Conservation (phyloP, 2,329 filamentous ascomycete species). For the Sclerotinia trifoliorum region DNA sequence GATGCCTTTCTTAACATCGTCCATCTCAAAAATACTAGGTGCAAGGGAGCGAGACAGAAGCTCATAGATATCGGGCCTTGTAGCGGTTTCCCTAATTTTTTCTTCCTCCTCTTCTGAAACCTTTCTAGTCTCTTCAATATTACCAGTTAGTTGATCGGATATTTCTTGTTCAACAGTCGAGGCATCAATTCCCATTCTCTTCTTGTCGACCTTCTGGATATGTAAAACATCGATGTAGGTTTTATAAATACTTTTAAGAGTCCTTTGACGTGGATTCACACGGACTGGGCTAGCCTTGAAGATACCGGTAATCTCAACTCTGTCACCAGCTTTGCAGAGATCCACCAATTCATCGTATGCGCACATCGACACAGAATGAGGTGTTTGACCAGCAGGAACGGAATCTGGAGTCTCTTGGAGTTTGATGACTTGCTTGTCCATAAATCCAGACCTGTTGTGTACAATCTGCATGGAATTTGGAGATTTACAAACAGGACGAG, state of each 20-base stretch:
- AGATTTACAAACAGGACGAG: constrained; percentile 74
- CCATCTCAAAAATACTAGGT: constrained; percentile 95
- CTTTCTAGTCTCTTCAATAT: constrained; percentile 79
- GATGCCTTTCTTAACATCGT: constrained; percentile 98
- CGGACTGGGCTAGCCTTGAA: constrained; percentile 94
- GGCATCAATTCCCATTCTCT: constrained; percentile 84
- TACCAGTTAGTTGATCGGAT: constrained; percentile 56
- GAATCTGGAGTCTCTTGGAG: constrained; percentile 95
- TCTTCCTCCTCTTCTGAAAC: constrained; percentile 83
- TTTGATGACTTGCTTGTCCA: constrained; percentile 98
- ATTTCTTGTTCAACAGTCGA: constrained; percentile 84
- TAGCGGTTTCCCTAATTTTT: constrained; percentile 79
- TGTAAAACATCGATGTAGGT: constrained; percentile 95
- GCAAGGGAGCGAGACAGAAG: constrained; percentile 86
- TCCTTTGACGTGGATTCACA: constrained; percentile 87
- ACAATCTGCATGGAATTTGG: constrained; percentile 98
- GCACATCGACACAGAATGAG: constrained; percentile 93
- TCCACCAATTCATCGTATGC: constrained; percentile 97
- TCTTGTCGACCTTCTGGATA: constrained; percentile 94
- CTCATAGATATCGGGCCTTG: constrained; percentile 86
- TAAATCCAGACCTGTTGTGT: constrained; percentile 91
- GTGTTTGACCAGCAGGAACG: constrained; percentile 92
- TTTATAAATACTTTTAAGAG: constrained; percentile 95
- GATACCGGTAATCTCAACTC: constrained; percentile 92
- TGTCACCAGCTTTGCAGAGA: constrained; percentile 95